Percentiles rank a stretch among this genome's conserved stretches.
Evolutionary conservation across 192 early-diverging fungal genomes (phyloP).

Genomic region (Dimargaris verticillata): DNA sequence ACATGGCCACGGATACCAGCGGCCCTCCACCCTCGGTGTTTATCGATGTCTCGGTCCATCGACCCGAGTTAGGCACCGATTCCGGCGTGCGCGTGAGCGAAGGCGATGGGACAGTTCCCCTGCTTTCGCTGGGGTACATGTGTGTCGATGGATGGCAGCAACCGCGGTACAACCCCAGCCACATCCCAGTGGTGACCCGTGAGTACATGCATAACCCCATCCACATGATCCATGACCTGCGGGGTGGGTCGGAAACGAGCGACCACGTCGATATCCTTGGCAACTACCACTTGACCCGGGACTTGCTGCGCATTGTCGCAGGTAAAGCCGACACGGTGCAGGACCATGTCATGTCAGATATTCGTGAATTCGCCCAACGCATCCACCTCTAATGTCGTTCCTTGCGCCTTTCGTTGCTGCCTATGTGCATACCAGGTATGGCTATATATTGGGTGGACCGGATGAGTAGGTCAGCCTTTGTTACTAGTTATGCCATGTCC

Average conservation of each 20-base stretch:
- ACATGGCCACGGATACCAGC: conserved; percentile 12
- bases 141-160: conserved; percentile 68
- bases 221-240: conserved; percentile 27
- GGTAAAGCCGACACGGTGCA: conserved; percentile 22
- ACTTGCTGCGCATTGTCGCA: conserved; percentile 35
- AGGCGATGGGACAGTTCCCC: conserved; percentile 79
- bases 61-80: conserved; percentile 39
- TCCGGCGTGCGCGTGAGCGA: conserved; percentile 27
- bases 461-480: no score
- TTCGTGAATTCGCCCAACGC: conserved; percentile 22
- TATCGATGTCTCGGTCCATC: conserved; percentile 36
- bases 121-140: conserved; percentile 79
- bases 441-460: no score
- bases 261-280: conserved; percentile 85
- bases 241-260: conserved; percentile 55
- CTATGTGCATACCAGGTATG: no score
- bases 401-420: no score
- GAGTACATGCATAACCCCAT: conserved; percentile 50
- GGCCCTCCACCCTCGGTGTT: conserved; percentile 11
- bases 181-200: conserved; percentile 46
- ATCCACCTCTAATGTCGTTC: conserved; percentile 3
- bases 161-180: conserved; percentile 62
- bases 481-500: no score
- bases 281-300: conserved; percentile 48
- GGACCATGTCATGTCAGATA: conserved; percentile 26